Evolutionary conservation across 2,329 filamentous ascomycete genomes (phyloP).

Genomic region (Phaeoacremonium minimum): DNA sequence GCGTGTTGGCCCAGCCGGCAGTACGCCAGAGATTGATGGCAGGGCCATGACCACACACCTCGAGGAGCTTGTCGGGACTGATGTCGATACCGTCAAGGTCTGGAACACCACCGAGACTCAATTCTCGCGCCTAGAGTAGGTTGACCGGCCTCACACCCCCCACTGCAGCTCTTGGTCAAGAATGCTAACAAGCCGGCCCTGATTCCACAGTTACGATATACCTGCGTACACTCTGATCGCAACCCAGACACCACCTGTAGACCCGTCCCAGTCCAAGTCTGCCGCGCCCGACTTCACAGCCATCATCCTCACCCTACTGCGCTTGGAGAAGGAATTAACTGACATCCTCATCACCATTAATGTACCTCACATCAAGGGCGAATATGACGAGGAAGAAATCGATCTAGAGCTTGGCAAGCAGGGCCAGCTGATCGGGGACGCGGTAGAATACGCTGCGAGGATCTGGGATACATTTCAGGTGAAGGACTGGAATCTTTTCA

Average conservation of each 20-base stretch:
- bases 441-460: conserved; percentile 60
- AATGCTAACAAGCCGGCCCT: background rate
- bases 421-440: conserved; percentile 64
- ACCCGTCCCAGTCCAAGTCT: conserved; percentile 23
- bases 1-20: conserved; percentile 58
- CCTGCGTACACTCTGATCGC: conserved; percentile 69
- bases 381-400: conserved; percentile 70
- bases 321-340: conserved; percentile 69
- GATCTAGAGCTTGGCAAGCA: conserved; percentile 61
- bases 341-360: conserved; percentile 86
- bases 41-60: conserved; percentile 66
- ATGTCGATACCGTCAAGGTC: conserved; percentile 60
- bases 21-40: conserved; percentile 59
- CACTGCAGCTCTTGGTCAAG: too few relatives aligned
- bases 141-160: conserved; percentile 5
- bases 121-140: conserved; percentile 52
- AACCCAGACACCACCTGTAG: conserved; percentile 46
- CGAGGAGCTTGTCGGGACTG: conserved; percentile 63
- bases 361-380: conserved; percentile 74
- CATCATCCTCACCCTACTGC: conserved; percentile 72
- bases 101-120: conserved; percentile 61
- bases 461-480: conserved; percentile 74
- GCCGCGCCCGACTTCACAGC: conserved; percentile 62
- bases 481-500: conserved; percentile 76
- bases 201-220: conserved; percentile 23